These are phyloP conservation scores for Paraglomus occultum DNA, from an alignment of 192 early-diverging fungal species.

Conservation along the genomic window DNA sequence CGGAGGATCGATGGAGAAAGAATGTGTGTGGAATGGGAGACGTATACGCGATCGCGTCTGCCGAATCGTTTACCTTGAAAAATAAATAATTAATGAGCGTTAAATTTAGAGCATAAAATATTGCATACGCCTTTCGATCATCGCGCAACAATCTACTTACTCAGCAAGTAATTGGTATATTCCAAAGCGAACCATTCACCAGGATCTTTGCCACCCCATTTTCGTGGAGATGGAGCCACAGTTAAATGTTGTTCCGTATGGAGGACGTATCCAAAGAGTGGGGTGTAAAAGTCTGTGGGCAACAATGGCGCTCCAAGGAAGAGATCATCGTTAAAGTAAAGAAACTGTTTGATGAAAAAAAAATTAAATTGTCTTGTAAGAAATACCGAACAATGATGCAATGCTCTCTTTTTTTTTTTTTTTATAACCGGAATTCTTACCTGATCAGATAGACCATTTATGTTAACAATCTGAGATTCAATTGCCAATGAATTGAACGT, in stretches of 20 bases:
- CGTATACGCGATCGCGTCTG: constrained; percentile 31
- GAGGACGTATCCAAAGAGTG: constrained; percentile 40
- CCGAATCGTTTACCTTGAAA: constrained; percentile 34
- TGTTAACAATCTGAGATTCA: constrained; percentile 36
- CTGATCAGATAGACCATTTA: constrained; percentile 33
- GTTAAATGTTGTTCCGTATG: constrained; percentile 33
- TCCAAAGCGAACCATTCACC: constrained; percentile 40
- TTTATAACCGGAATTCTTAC: constrained; percentile 35
- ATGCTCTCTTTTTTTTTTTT: not conserved
- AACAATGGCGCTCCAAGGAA: constrained; percentile 29
- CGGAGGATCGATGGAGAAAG: constrained; percentile 32
- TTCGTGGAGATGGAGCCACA: not conserved
- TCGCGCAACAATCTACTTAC: constrained; percentile 23
- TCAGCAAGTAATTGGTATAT: constrained; percentile 36
- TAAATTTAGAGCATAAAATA: too few species aligned
- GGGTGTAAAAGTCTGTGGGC: constrained; percentile 36
- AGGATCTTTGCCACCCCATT: not conserved
- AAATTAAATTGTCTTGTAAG: not conserved
- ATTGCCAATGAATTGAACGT: constrained; percentile 43
- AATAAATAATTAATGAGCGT: too few species aligned
- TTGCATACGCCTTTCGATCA: too few species aligned
- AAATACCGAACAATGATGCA: not conserved
- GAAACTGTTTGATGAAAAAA: constrained; percentile 20
- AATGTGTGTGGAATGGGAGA: constrained; percentile 38
- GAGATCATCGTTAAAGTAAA: constrained; percentile 46